These are phyloP conservation scores for Streptanthus diversifolius DNA, from an alignment of 345 rosid genomes.

Conservation along the genomic window DNA sequence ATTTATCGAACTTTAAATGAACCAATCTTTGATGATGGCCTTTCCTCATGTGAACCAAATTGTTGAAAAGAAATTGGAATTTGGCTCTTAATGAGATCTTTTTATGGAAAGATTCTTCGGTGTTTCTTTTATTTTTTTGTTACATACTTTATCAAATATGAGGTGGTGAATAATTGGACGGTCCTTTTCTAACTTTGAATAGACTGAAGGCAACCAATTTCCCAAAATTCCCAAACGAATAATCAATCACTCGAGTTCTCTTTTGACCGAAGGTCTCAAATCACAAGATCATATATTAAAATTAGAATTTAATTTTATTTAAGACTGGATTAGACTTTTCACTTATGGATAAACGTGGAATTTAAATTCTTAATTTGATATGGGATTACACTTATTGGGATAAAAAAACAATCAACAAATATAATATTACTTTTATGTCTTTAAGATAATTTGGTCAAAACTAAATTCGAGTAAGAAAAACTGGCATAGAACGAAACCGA, in stretches of 20 bases:
- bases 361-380: background rate
- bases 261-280: slow-evolving; percentile 6
- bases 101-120: background rate
- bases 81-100: background rate
- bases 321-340: background rate
- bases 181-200: slow-evolving; percentile 10
- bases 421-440: background rate
- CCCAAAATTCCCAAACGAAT: background rate
- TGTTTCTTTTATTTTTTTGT: background rate
- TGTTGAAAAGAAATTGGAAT: background rate
- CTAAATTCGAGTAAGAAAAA: background rate
- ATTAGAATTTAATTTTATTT: background rate
- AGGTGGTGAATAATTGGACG: slow-evolving; percentile 11
- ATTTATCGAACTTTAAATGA: slow-evolving; percentile 5
- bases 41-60: background rate
- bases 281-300: background rate
- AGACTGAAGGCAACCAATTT: background rate
- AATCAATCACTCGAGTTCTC: slow-evolving; percentile 1
- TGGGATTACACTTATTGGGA: background rate
- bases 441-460: background rate
- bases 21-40: background rate
- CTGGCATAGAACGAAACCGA: background rate
- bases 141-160: background rate
- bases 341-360: background rate
- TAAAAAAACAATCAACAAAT: background rate